Evolutionary conservation across 208 protist genomes (phyloP), one percentile per base, ranked within the genome.

Genomic region (Trypanosoma mega): DNA sequence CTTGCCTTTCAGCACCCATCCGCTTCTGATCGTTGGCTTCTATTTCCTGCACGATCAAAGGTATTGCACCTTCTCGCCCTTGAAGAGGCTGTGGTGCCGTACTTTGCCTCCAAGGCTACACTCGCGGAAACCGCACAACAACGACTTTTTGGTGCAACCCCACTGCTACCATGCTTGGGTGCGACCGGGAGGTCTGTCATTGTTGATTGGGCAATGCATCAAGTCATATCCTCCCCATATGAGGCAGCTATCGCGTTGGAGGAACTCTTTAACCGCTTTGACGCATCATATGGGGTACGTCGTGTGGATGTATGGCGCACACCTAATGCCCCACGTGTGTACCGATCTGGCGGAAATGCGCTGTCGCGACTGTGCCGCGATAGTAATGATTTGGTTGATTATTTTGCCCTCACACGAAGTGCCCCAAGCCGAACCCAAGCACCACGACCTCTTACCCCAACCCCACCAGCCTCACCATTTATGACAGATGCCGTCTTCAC

Each of bases 1-100:
- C 56, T 94, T 5, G 79, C 82, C 21, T 91, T 90, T 59, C 59
- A 87, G 59, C 72, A 84, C 64, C 87, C 87, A 21, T 58, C 41
- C 14, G 30, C 44, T 2, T 6, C 37, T 27, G 54, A 74, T 26
- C 44, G 31, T 14, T 90, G 74, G 70, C 36, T 93, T 21, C 55
- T 80, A 31, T 93, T 93, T 62, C 82, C 86, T n/a, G 3, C 68
- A 18, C 68, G 50, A 30, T 86, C 80, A 3, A 66, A 65, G 7
- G 36, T 87, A 7, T 33, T 94, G 29, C 60, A 72, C 12, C 39
- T 94, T 49, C 60, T 85, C 26, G 63, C 67, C 34, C 53, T 94
- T 27, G 78, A 86, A 45, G 68, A 84, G 30, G 81, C 72, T 44
- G 63, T 91, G 24, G 57, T 94, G 23, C 87, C 87, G 2, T 37